Base-by-base conservation (phyloP, 163 green algal species). In the Volvox carteri region DNA sequence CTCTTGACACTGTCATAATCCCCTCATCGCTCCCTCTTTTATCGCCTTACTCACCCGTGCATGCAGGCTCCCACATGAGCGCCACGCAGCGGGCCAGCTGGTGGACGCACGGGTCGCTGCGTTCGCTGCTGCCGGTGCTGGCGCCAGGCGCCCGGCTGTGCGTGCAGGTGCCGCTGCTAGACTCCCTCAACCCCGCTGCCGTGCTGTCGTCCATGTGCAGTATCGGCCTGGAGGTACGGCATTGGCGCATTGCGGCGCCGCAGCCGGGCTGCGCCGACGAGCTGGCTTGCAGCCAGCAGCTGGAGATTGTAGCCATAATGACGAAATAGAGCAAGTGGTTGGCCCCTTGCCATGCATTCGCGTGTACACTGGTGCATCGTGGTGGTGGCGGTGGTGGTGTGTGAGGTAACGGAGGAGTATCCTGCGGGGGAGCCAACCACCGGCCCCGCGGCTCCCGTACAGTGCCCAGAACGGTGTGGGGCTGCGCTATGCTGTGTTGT, bases 101-200 rank as follows among this genome's bases (percentile, higher is more conserved):
- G 91, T 93, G 75, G 87, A 77, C 48, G 21, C 21, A 60, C 21
- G 85, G 50, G 14, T 81, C 89, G 23, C 46, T 95, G 41, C 35
- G 35, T 19, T 87, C 94, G 56, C 77, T 93, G 54, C 76, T 78
- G 85, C 33, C 58, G 35, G 88, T 91, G 62, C 79, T 95, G 37
- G 89, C 85, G 68, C 87, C 87, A 0, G 85, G 84, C 1, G 89
- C 91, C 12, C 68, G 62, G 74, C 41, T 96, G 76, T 95, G 90
- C 37, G 68, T 88, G 11, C 90, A 96, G 65, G 81, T 79, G 67
- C 46, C 42, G 11, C 42, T 80, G 60, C 25, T 58, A n/a, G 48
- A 5, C 23, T 33, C 9, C 7, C n/a, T 77, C 78, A 91, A 91
- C 86, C 86, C 86, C 30, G 86, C 86, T 0, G 78, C 78, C 1